Evolutionary conservation across 352 stramenopile species (phyloP), one percentile per base, ranked within the genome.

Genomic region (Globisporangium echinulatum): DNA sequence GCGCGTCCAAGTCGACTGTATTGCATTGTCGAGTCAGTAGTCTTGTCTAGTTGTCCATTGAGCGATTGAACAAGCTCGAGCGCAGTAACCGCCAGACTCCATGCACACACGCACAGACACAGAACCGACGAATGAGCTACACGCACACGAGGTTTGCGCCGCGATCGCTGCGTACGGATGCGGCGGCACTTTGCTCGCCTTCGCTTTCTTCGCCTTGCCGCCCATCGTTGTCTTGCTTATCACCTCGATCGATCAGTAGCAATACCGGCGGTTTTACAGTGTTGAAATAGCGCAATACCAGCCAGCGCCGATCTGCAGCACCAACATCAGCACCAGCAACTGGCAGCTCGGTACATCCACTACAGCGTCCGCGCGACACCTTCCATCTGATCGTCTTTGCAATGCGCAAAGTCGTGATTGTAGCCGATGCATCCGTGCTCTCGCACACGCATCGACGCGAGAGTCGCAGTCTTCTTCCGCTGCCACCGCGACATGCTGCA

Each of bases 321-420:
- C 25, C 25, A 25, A 25, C 25, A 25, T 25, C 25, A 25, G 25
- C 25, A 25, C 1, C 25, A 25, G 25, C 25, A 25, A 2, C 25
- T 6, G 2, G 25, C 25, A 25, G 25, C 25, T 25, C 25, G 25
- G 25, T 25, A 25, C 25, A 25, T 25, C 25, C 25, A 25, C 25
- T 25, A 25, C 25, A 25, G 25, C 25, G 25, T 25, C 25, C 2
- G 25, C 25, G 25, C 25, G 25, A 25, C 25, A 25, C 25, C 25
- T 25, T 25, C 25, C 25, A 25, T 25, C 25, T 25, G 25, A 13
- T 39, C 39, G 40, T 3, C 40, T 15, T 9, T 14, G 56, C 37
- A 9, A 82, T 82, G 72, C 70, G 65, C 56, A 78, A 79, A 51
- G 68, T 74, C n/a, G 55, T 69, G 36, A 66, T 79, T 6, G 57